These are phyloP conservation scores for Erigeron canadensis DNA, from an alignment of 129 eudicot genomes.

Conservation along the genomic window DNA sequence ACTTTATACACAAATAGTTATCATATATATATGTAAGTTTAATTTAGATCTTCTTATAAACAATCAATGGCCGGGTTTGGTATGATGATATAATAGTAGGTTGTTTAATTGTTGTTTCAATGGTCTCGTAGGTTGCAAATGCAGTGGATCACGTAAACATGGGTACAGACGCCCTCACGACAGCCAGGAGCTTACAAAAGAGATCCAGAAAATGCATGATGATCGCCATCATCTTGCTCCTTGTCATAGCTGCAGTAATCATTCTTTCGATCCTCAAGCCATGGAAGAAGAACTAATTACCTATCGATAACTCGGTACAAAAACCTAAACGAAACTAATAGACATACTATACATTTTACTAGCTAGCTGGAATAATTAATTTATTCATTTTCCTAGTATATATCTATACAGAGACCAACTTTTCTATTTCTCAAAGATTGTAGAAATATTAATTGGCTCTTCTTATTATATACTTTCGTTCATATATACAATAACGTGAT, in stretches of 20 bases:
- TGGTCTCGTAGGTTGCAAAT: constrained; percentile 56
- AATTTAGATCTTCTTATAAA: not conserved
- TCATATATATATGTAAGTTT: too few relatives aligned
- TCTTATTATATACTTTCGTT: not conserved
- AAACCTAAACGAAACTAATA: not conserved
- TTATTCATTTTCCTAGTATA: not conserved
- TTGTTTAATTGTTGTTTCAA: not conserved
- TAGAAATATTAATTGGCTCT: not conserved
- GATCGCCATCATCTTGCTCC: constrained; percentile 57
- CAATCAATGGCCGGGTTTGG: too few relatives aligned
- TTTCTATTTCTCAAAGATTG: not conserved
- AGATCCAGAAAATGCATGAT: constrained; percentile 86
- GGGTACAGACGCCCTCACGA: constrained; percentile 74
- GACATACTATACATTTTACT: not conserved
- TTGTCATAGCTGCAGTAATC: constrained; percentile 57
- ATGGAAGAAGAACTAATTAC: constrained; percentile 54
- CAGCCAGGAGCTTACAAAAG: constrained; percentile 81
- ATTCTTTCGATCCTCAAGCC: constrained; percentile 75
- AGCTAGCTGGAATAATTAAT: constrained; percentile 7
- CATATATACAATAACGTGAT: too few relatives aligned
- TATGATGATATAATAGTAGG: not conserved
- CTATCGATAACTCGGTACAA: not conserved
- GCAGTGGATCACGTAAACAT: constrained; percentile 81
- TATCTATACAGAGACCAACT: constrained; percentile 16
- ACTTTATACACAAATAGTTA: too few relatives aligned